Evolutionary conservation across 306 rosid species (phyloP).

Genomic region (Dryas alaskensis): DNA sequence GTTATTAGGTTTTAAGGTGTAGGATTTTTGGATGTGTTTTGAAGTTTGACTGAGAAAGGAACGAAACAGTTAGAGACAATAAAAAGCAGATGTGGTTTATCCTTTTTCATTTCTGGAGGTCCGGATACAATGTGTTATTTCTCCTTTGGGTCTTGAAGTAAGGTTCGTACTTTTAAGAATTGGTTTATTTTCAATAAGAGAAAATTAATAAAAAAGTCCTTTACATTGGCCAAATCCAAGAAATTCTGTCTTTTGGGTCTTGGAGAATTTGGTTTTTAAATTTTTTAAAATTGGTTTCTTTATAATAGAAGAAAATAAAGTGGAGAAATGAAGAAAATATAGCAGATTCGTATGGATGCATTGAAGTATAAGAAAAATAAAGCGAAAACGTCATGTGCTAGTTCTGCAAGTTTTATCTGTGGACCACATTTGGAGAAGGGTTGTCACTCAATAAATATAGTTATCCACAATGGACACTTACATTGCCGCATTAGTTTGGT

Average conservation of each 20-base stretch:
- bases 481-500: not conserved
- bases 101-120: not conserved
- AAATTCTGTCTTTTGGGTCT: not conserved
- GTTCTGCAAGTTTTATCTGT: not conserved
- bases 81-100: not conserved
- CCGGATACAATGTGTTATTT: not conserved
- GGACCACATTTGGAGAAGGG: not conserved
- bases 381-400: not conserved
- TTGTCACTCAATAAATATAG: not conserved
- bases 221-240: not conserved
- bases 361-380: not conserved
- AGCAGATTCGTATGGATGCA: not conserved
- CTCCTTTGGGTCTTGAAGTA: not conserved
- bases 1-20: not conserved
- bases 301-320: not conserved
- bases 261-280: not conserved
- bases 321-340: not conserved
- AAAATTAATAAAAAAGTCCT: not conserved
- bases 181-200: not conserved
- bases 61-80: not conserved
- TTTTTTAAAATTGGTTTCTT: not conserved
- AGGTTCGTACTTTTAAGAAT: not conserved
- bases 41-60: not conserved
- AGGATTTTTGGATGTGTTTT: not conserved
- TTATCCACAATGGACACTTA: not conserved